Evolutionary conservation across 176 grass and related monocot genomes (phyloP).

Genomic region (Hordeum marinum): DNA sequence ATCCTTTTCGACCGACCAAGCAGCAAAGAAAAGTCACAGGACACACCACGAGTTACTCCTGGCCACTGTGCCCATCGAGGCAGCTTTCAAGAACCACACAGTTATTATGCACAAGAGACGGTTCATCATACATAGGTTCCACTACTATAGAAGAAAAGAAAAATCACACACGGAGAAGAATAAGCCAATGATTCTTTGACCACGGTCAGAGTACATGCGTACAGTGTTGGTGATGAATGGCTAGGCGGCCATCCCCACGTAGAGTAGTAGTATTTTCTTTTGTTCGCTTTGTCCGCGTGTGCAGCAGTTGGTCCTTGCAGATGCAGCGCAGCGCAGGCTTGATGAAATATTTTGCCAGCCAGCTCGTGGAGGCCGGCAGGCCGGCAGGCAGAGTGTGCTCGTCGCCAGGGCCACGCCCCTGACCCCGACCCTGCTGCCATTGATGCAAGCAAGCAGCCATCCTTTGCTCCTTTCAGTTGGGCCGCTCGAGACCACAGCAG

Average conservation of each 20-base stretch:
- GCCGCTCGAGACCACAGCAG: neutral
- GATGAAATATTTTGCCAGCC: conserved; percentile 19
- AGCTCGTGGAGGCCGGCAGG: neutral
- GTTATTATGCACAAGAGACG: neutral
- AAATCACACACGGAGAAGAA: neutral
- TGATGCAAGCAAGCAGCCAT: conserved; percentile 18
- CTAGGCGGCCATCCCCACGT: neutral
- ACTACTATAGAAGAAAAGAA: neutral
- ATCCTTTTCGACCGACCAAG: conserved; percentile 1
- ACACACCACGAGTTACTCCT: neutral
- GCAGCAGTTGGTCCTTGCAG: neutral
- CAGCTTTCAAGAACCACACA: conserved; percentile 8
- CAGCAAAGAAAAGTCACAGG: neutral
- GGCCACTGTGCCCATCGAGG: neutral
- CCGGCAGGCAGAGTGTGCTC: neutral
- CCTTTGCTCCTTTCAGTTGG: conserved; percentile 8
- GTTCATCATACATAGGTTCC: neutral
- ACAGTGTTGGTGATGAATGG: conserved; percentile 19
- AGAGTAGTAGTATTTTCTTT: neutral
- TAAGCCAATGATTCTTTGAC: conserved; percentile 21
- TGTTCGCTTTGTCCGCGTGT: conserved; percentile 21
- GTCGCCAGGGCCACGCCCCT: neutral
- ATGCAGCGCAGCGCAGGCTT: neutral
- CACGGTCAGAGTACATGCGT: neutral
- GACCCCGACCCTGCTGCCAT: neutral